Evolutionary conservation across 179 eudicot genomes (phyloP), one percentile per base, ranked within the genome.

Genomic region (Gypsophila paniculata): DNA sequence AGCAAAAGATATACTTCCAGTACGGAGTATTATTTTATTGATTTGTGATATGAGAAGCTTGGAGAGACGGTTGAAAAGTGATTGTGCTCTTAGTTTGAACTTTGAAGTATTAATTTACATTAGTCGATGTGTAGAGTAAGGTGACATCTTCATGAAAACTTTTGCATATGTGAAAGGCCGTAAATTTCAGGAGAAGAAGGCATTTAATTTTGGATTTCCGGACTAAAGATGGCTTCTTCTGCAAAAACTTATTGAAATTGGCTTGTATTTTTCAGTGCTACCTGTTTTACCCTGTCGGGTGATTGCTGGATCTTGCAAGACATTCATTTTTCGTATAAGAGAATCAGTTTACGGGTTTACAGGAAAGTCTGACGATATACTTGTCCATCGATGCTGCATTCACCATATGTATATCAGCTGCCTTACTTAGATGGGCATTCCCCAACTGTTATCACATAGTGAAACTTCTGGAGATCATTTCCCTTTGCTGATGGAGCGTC

Each of bases 401-500:
- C 73, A 19, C 62, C 55, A 19, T 61, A 68, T 73, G 39, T 22
- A 13, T 51, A 57, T 42, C 46, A 32, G 60, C 48, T 68, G 42
- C 76, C 51, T 14, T 60, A 73, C 66, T 72, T 80, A 23, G 58
- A 80, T 80, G 80, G 82, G 77, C 74, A 46, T 62, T 72, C 77
- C 75, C 77, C 75, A 72, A 53, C 72, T 80, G 83, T 72, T 69
- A 72, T 79, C 61, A 79, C 76, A 75, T 72, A 79, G 75, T 66
- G 78, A 71, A 58, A 36, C 70, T 68, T 51, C 68, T 26, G 39
- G 62, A 54, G 68, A 69, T 38, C 62, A 23, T n/a, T 72, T 76
- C 61, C 80, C 83, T 80, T 76, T 76, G 70, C 63, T 76, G 44
- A 80, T 80, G 83, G 83, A 76, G 60, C 79, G 58, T 23, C 34